phyloP scores from a whole-genome alignment of 192 early-diverging fungal genomes.

The Lunasporangiospora selenospora region DNA sequence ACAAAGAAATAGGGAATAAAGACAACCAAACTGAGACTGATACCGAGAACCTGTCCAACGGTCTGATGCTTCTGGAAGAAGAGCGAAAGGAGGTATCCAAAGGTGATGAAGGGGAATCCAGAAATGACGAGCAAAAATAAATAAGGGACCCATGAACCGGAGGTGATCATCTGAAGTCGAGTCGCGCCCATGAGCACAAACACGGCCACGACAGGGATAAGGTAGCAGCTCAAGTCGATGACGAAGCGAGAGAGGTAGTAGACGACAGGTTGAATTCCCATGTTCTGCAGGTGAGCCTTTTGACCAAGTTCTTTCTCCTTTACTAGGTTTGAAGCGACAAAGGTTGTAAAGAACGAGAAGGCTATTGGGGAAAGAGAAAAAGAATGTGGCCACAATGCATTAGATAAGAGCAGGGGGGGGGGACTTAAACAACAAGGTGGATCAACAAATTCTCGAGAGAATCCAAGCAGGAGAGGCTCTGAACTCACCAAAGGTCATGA shows the following conservation, averaged over 20 bases:
- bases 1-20: slow-evolving; percentile 56
- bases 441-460: background rate
- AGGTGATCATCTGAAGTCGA: slow-evolving; percentile 39
- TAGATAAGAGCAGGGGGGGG: too few relatives aligned
- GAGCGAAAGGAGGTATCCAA: slow-evolving; percentile 45
- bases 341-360: slow-evolving; percentile 40
- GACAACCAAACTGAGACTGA: slow-evolving; percentile 37
- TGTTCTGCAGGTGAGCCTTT: slow-evolving; percentile 38
- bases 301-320: slow-evolving; percentile 43
- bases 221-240: slow-evolving; percentile 27
- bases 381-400: too few relatives aligned
- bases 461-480: background rate
- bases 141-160: slow-evolving; percentile 41
- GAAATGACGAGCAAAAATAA: slow-evolving; percentile 31
- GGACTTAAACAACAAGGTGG: background rate
- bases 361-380: too few relatives aligned
- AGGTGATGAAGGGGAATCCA: slow-evolving; percentile 37
- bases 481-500: slow-evolving; percentile 48
- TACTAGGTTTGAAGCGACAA: slow-evolving; percentile 35
- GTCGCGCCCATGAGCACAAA: slow-evolving; percentile 31
- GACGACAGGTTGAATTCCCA: slow-evolving; percentile 27
- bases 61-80: slow-evolving; percentile 41
- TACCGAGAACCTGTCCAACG: slow-evolving; percentile 46
- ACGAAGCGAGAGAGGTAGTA: slow-evolving; percentile 48
- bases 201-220: slow-evolving; percentile 20